Evolutionary conservation across 495 filamentous ascomycete species (phyloP).

Genomic region (Talaromyces stipitatus): DNA sequence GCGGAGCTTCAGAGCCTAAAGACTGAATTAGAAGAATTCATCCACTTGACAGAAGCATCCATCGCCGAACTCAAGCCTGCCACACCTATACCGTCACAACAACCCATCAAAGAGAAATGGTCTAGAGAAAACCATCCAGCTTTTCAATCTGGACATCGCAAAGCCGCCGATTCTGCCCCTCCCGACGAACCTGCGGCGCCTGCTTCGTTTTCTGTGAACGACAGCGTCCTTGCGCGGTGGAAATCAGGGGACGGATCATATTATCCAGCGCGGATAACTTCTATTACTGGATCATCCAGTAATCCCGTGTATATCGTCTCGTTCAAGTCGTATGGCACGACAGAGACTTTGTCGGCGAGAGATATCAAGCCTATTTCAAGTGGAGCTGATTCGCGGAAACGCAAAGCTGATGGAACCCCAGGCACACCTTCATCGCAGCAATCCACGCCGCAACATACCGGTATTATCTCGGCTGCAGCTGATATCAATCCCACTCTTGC

Average conservation of each 20-base stretch:
- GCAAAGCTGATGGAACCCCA: conserved; percentile 81
- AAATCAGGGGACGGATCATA: conserved; percentile 79
- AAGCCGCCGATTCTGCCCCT: conserved; percentile 32
- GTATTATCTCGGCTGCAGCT: conserved; percentile 82
- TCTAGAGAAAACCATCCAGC: conserved; percentile 64
- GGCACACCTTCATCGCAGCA: conserved; percentile 36
- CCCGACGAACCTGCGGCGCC: conserved; percentile 40
- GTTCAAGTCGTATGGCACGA: conserved; percentile 79
- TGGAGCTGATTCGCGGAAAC: conserved; percentile 60
- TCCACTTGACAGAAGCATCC: conserved; percentile 66
- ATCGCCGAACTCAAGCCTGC: conserved; percentile 71
- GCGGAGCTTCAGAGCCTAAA: conserved; percentile 71
- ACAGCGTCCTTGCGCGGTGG: conserved; percentile 85
- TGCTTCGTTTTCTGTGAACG: conserved; percentile 73
- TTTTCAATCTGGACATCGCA: conserved; percentile 49
- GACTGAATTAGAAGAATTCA: conserved; percentile 76
- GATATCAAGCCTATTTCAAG: conserved; percentile 72
- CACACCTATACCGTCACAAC: conserved; percentile 30
- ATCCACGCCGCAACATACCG: conserved; percentile 40
- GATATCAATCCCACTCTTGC: conserved; percentile 76
- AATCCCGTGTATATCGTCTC: conserved; percentile 88
- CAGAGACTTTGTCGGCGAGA: conserved; percentile 75
- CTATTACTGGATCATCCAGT: conserved; percentile 81
- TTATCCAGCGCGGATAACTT: conserved; percentile 89
- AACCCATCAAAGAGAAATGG: conserved; percentile 57